These are phyloP conservation scores for Grosmannia clavigera DNA, from an alignment of 2,329 filamentous ascomycete genomes.

Conservation along the genomic window DNA sequence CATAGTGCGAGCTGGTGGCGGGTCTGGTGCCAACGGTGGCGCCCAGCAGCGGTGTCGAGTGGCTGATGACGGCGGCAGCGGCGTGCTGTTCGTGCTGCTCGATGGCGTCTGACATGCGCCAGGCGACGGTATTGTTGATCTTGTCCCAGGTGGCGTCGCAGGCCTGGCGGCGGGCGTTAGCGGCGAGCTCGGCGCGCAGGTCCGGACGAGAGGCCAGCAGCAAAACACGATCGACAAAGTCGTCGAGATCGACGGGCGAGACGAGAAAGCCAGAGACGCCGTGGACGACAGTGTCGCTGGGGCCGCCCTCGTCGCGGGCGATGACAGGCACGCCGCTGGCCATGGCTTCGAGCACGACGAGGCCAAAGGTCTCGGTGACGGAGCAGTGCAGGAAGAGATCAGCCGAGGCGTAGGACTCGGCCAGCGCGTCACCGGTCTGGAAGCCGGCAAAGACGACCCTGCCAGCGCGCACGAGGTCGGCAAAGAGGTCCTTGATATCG, in stretches of 20 bases:
- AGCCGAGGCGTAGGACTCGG: slow-evolving; percentile 53
- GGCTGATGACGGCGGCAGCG: background rate
- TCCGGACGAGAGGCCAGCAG: slow-evolving; percentile 32
- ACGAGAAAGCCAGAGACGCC: slow-evolving; percentile 49
- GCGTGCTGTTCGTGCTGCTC: slow-evolving; percentile 25
- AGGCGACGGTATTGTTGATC: slow-evolving; percentile 58
- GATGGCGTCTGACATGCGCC: slow-evolving; percentile 46
- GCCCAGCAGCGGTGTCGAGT: background rate
- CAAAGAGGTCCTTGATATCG: slow-evolving; percentile 49
- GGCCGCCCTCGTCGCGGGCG: slow-evolving; percentile 56
- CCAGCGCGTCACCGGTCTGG: slow-evolving; percentile 46
- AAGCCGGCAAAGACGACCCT: slow-evolving; percentile 57
- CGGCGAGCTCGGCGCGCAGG: slow-evolving; percentile 32
- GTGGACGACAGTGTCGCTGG: slow-evolving; percentile 52
- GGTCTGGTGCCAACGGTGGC: background rate
- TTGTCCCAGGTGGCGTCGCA: slow-evolving; percentile 57
- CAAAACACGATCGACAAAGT: slow-evolving; percentile 42
- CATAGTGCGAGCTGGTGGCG: background rate
- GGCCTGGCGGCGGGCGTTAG: slow-evolving; percentile 40
- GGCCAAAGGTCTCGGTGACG: slow-evolving; percentile 58
- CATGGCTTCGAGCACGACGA: slow-evolving; percentile 61
- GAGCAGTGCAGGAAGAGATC: slow-evolving; percentile 63
- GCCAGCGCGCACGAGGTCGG: slow-evolving; percentile 29
- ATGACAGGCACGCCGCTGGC: slow-evolving; percentile 57
- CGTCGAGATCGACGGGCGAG: slow-evolving; percentile 43